Evolutionary conservation across 2,329 filamentous ascomycete genomes (phyloP).

Genomic region (Hortaea werneckii): DNA sequence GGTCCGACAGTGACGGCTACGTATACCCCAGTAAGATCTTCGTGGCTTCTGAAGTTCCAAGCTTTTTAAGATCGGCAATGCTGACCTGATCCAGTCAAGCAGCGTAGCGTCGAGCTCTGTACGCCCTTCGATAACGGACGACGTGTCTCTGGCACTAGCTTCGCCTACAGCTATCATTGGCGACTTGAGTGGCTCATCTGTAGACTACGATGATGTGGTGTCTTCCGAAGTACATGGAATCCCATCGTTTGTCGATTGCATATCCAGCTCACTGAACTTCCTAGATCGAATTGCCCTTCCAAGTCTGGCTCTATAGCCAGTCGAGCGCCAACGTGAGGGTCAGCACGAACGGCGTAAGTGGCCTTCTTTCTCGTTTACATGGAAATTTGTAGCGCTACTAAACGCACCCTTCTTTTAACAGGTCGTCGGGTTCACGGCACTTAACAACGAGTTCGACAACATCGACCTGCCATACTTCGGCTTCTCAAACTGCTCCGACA

Average conservation of each 20-base stretch:
- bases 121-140: background rate
- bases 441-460: conserved; percentile 1
- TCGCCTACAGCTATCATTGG: conserved; percentile 4
- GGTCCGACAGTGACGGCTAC: background rate
- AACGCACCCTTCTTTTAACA: background rate
- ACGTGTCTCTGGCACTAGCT: conserved; percentile 3
- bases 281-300: background rate
- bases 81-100: background rate
- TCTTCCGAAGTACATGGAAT: background rate
- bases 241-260: background rate
- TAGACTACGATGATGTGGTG: background rate
- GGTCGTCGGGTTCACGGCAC: background rate
- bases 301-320: background rate
- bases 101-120: background rate
- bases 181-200: background rate
- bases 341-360: conserved; percentile 2
- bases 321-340: background rate
- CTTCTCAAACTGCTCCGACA: no score
- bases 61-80: background rate
- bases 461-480: background rate
- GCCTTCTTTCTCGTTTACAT: background rate
- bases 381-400: background rate
- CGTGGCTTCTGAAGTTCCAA: background rate
- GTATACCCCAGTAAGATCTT: background rate
- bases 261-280: background rate